Evolutionary conservation across 805 yeast species (phyloP), one percentile per base, ranked within the genome.

Genomic region (Candida dajiaensis): DNA sequence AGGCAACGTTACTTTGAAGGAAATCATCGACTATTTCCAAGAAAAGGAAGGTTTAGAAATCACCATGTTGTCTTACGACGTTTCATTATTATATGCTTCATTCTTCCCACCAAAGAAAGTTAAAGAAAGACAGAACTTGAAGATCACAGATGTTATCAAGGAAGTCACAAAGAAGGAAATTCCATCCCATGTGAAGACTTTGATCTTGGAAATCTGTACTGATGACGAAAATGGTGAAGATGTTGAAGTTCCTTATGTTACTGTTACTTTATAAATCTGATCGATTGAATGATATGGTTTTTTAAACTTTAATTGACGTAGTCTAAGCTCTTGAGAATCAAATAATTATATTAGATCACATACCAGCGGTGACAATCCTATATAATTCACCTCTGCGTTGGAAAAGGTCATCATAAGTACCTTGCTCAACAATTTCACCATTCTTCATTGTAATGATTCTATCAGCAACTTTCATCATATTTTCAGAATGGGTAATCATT

Each of bases 201-300:
- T 94, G 69, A 83, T 92, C 48, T 76, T 94, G 48, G 99, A 92
- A 68, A 77, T 94, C 40, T 89, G 96, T 64, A 86, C 92, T 50
- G 98, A 94, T 59, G 99, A 94, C 64, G 73, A 79, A 60, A 77
- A 83, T 40, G 99, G 92, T 31, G 98, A 94, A 63, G 99, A 94
- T 64, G 97, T 89, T 19, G 98, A 90, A 58, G 88, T 89, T 52
- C 99, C 99, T 28, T 89, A 80, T 63, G 77, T 90, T 50, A 80
- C 86, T 47, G 78, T 90, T 47, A 77, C 75, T 56, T 59, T 81
- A 54, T 71, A 57, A 59, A 19, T 35, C 21, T 36, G n/a, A 28
- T 28, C n/a, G 13, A 28, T 36, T 13, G 12, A 20, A 36, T 20
- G 39, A 36, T 6, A 20, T 35, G 38, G 3, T 29, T 39, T 25